Conservation (phyloP, 176 grass and related monocot genomes). For the Bromus sterilis region DNA sequence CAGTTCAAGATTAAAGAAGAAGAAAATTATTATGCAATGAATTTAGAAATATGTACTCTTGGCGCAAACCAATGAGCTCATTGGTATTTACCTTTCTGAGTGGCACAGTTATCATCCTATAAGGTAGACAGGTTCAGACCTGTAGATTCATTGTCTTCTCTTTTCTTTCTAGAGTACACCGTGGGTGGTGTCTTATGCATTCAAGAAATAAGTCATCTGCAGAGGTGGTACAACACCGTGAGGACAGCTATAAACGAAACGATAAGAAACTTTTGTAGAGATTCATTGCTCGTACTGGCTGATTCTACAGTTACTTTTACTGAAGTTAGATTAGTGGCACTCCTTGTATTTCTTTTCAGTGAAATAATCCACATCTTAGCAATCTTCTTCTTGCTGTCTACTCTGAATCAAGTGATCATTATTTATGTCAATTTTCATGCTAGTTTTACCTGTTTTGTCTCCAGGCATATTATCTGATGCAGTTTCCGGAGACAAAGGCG, state of each 20-base stretch:
- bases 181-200: not conserved
- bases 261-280: not conserved
- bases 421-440: not conserved
- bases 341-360: not conserved
- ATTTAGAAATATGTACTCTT: not conserved
- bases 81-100: not conserved
- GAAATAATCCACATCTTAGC: not conserved
- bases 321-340: not conserved
- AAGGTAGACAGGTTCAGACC: not conserved
- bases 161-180: not conserved
- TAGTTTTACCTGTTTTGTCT: not conserved
- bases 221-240: not conserved
- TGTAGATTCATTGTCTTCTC: not conserved
- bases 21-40: not conserved
- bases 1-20: not conserved
- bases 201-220: not conserved
- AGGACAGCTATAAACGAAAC: too few relatives aligned
- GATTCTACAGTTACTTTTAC: not conserved
- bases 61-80: not conserved
- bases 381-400: not conserved
- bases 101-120: not conserved
- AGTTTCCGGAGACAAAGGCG: constrained; percentile 73
- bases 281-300: not conserved
- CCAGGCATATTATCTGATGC: constrained; percentile 86
- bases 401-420: not conserved